Evolutionary conservation across 176 grass and related monocot genomes (phyloP).

Genomic region (maize (Zea mays)): Zm-B73-REFERENCE-NAM-5.0 NC_050098.1:67442501-67443000

Average conservation of each 20-base stretch:
- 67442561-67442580: not conserved
- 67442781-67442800: not conserved
- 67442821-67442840: conserved; percentile 90
- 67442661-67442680: not conserved
- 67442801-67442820: conserved; percentile 40
- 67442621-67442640: not conserved
- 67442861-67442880: conserved; percentile 64
- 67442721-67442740: not conserved
- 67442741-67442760: not conserved
- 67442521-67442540: not conserved
- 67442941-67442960: conserved; percentile 31
- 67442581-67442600: not conserved
- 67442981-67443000: conserved; percentile 7
- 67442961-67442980: not conserved
- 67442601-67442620: conserved; percentile 4
- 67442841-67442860: conserved; percentile 75
- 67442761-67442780: not conserved
- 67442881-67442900: conserved; percentile 39
- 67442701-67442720: not conserved
- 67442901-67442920: conserved; percentile 50
- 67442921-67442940: conserved; percentile 50
- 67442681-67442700: not conserved
- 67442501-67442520: conserved; percentile 16
- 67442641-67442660: not conserved
- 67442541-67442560: not conserved